These are phyloP conservation scores for Bruguiera hainesii DNA, from an alignment of 441 rosid genomes.

Conservation along the genomic window DNA sequence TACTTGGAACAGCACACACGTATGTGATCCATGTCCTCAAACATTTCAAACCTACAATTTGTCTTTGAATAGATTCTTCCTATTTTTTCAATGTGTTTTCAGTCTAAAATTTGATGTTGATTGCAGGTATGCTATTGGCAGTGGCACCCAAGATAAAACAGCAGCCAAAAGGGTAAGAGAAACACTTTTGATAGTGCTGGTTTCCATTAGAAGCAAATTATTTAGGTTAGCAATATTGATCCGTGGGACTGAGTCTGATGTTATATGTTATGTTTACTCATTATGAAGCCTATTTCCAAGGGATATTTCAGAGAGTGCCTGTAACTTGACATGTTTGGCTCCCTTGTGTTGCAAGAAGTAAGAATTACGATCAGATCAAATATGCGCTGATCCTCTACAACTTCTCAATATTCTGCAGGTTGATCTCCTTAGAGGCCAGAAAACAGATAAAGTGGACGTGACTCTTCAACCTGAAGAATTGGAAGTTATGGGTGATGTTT, in stretches of 20 bases:
- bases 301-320: too few relatives aligned
- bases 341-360: neutral
- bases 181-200: neutral
- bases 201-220: neutral
- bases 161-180: slow-evolving; percentile 88
- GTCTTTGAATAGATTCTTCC: neutral
- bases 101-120: slow-evolving; percentile 4
- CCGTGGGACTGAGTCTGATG: neutral
- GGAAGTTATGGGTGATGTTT: slow-evolving; percentile 82
- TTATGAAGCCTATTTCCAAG: too few relatives aligned
- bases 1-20: slow-evolving; percentile 92
- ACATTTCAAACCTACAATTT: neutral
- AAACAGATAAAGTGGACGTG: slow-evolving; percentile 84
- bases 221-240: neutral
- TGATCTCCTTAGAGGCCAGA: slow-evolving; percentile 90
- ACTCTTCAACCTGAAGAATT: slow-evolving; percentile 91
- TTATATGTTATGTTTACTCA: neutral
- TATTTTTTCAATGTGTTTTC: neutral
- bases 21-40: slow-evolving; percentile 25
- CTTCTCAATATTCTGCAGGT: slow-evolving; percentile 36
- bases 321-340: neutral
- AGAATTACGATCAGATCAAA: neutral
- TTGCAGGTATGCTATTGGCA: slow-evolving; percentile 63
- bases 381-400: neutral
- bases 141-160: slow-evolving; percentile 81